These are phyloP conservation scores for Aspergillus puulaauensis DNA, from an alignment of 2,329 filamentous ascomycete genomes.

Conservation along the genomic window DNA sequence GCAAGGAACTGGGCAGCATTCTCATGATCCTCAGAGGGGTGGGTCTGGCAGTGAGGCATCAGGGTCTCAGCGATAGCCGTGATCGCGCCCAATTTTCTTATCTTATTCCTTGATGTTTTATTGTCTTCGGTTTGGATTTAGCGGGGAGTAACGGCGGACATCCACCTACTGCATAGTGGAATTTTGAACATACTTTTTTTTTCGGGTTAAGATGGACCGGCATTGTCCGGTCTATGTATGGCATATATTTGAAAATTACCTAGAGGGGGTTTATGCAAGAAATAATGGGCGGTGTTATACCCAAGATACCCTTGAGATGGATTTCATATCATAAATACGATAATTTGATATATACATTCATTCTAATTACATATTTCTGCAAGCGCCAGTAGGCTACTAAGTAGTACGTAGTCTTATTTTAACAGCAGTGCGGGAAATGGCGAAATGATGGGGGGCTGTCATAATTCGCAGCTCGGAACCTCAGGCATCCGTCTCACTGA, in stretches of 20 bases:
- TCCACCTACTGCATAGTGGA: constrained; percentile 3
- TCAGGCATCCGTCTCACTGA: constrained; percentile 6
- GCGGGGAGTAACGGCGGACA: constrained; percentile 15
- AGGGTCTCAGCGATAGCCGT: not conserved
- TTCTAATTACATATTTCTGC: not conserved
- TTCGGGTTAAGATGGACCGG: not conserved
- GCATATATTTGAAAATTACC: not conserved
- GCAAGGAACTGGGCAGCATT: not conserved
- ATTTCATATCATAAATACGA: not conserved
- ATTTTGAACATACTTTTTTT: not conserved
- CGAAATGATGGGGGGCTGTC: not conserved
- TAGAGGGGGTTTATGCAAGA: not conserved
- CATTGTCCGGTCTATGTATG: not conserved
- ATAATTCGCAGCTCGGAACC: constrained; percentile 3
- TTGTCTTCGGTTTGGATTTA: constrained; percentile 11
- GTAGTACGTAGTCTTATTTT: too few species aligned
- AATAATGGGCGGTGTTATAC: not conserved
- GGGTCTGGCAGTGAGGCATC: not conserved
- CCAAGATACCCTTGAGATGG: constrained; percentile 7
- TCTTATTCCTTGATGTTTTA: not conserved
- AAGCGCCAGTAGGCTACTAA: too few species aligned
- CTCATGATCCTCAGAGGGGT: not conserved
- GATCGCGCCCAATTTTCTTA: not conserved
- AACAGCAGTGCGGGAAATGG: not conserved
- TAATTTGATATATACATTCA: not conserved